Evolutionary conservation across 2,329 filamentous ascomycete species (phyloP), one percentile per base, ranked within the genome.

Genomic region (Aspergillus sp.): DNA sequence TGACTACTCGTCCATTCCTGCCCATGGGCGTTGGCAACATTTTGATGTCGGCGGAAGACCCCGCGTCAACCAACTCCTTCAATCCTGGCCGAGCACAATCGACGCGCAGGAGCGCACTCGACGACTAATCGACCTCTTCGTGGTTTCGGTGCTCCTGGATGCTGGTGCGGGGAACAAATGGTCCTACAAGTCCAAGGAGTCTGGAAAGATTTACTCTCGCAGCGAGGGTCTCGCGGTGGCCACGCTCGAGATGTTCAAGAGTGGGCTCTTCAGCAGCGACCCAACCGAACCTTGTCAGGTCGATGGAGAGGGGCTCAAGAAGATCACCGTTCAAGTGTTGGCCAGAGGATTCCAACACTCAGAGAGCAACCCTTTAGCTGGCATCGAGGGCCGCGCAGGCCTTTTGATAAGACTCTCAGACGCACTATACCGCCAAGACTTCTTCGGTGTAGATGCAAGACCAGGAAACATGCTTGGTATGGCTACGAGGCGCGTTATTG

Each of bases 381-480:
- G 95, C 3, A 77, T 98, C 2, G 88, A 96, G 71, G 93, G 93
- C 45, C 86, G 95, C 56, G 88, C 92, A 4, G 87, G 88, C 17
- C 82, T 99, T 45, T 79, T 99, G 41, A 82, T 90, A 41, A 83
- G 89, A 50, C 82, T 99, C 1, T 86, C 86, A 12, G 82, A 87
- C 61, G 93, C 93, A 5, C 78, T 99, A 54, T 83, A 88, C 61
- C 92, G 93, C 70, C 82, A 85, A 57, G 89, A 95, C 50, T 89
- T 91, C 66, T 99, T 97, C 74, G 93, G 93, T 22, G 81, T 84
- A 1, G 87, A 93, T 69, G 90, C 88, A 51, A 84, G 95, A 57
- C 95, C 95, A 11, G 95, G 95, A 65, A 96, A 96, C 72, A 92
- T 99, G 87, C 86, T 98, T 61, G 91, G 91, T 95, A 81, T 66